Percentiles rank a stretch among this genome's conserved stretches.
phyloP scores from a whole-genome alignment of 2,329 filamentous ascomycete species.

The Ceratocystis variospora region DNA sequence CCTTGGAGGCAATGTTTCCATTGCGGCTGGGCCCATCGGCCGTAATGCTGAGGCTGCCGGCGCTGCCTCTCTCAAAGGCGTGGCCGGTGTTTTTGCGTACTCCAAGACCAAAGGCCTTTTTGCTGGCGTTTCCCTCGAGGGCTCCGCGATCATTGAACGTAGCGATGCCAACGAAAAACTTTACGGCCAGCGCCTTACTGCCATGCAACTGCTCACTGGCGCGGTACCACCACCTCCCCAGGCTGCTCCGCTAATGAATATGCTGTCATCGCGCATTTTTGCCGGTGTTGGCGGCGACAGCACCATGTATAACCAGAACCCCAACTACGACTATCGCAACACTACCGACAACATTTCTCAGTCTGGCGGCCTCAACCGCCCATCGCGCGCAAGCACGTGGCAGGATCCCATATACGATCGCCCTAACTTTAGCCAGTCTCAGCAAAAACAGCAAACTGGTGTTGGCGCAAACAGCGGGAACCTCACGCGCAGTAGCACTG shows the following conservation, averaged over 20 bases:
- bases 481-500: conserved; percentile 37
- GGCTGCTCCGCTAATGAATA: conserved; percentile 68
- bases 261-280: conserved; percentile 78
- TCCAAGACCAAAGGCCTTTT: conserved; percentile 97
- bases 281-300: conserved; percentile 49
- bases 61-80: conserved; percentile 75
- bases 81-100: conserved; percentile 91
- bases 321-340: conserved; percentile 59
- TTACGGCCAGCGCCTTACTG: conserved; percentile 71
- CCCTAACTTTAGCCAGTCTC: not conserved
- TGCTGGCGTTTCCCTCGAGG: conserved; percentile 87
- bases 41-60: conserved; percentile 93
- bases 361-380: conserved; percentile 42
- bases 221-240: conserved; percentile 63
- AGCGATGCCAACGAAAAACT: conserved; percentile 95
- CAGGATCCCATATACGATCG: conserved; percentile 59
- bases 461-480: not conserved
- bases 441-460: conserved; percentile 1
- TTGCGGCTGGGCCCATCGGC: conserved; percentile 86
- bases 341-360: conserved; percentile 28
- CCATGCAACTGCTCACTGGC: conserved; percentile 67
- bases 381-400: conserved; percentile 56
- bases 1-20: conserved; percentile 87
- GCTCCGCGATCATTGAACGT: conserved; percentile 82
- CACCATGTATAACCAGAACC: conserved; percentile 82